phyloP scores from a whole-genome alignment of 192 early-diverging fungal species.

The Mortierella alpina region DNA sequence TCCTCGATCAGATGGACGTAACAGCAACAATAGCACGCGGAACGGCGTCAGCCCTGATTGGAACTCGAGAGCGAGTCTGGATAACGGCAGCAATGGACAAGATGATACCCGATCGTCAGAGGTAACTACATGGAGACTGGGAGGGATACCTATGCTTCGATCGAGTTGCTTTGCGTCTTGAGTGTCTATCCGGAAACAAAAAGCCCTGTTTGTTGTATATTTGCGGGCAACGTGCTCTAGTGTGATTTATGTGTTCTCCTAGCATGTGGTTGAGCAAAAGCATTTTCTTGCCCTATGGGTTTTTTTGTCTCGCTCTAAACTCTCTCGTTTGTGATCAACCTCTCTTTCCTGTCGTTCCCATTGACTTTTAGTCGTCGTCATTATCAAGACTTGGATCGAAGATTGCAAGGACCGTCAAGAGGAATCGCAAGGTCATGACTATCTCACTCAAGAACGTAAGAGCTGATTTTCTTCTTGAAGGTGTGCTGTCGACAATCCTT shows the following conservation, averaged over 20 bases:
- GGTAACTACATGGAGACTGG: slow-evolving; percentile 12
- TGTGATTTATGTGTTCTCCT: too few species aligned
- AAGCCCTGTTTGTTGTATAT: too few species aligned
- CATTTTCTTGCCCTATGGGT: too few species aligned
- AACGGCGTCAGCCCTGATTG: slow-evolving; percentile 14
- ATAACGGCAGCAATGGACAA: slow-evolving; percentile 3
- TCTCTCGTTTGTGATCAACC: too few species aligned
- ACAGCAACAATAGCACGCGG: background rate
- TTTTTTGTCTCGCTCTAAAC: too few species aligned
- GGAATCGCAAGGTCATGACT: slow-evolving; percentile 63
- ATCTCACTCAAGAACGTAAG: slow-evolving; percentile 72
- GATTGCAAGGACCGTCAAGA: slow-evolving; percentile 54
- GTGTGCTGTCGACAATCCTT: background rate
- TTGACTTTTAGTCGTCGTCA: slow-evolving; percentile 34
- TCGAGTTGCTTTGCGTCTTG: background rate
- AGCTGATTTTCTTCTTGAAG: background rate
- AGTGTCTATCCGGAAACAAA: background rate
- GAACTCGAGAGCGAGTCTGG: slow-evolving; percentile 16
- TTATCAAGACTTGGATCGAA: slow-evolving; percentile 50
- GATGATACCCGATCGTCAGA: slow-evolving; percentile 29
- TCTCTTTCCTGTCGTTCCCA: background rate
- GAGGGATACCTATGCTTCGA: background rate
- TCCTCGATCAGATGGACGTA: slow-evolving; percentile 7
- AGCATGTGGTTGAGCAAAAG: too few species aligned
- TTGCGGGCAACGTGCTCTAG: too few species aligned